These are phyloP conservation scores for Neophaeococcomyces aloes DNA, from an alignment of 2,329 filamentous ascomycete genomes.

Conservation along the genomic window DNA sequence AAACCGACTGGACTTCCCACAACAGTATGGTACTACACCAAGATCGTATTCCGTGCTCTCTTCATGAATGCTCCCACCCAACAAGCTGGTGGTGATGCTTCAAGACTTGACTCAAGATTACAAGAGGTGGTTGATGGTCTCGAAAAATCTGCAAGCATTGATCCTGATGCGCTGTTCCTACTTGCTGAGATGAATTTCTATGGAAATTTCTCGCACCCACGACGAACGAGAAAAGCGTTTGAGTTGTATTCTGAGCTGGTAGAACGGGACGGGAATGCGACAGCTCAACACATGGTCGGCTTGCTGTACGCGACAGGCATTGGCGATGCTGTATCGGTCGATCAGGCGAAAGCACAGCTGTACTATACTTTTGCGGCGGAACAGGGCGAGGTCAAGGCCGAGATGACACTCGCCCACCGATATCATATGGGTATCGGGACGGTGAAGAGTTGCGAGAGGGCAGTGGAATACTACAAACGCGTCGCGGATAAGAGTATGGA, in stretches of 20 bases:
- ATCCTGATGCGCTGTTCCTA: slow-evolving; percentile 73
- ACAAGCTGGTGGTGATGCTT: slow-evolving; percentile 28
- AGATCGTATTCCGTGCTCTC: slow-evolving; percentile 51
- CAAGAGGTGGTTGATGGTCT: slow-evolving; percentile 49
- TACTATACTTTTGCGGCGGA: slow-evolving; percentile 92
- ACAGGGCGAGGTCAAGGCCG: slow-evolving; percentile 68
- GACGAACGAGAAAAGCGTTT: slow-evolving; percentile 70
- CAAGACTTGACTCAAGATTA: slow-evolving; percentile 42
- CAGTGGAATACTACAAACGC: slow-evolving; percentile 78
- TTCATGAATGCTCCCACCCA: slow-evolving; percentile 53
- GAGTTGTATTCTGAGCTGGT: slow-evolving; percentile 71
- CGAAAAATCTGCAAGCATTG: slow-evolving; percentile 45
- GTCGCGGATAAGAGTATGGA: slow-evolving; percentile 87
- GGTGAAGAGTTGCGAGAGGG: slow-evolving; percentile 72
- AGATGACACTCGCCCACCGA: slow-evolving; percentile 88
- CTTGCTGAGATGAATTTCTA: slow-evolving; percentile 95
- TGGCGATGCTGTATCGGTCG: slow-evolving; percentile 64
- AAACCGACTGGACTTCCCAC: slow-evolving; percentile 50
- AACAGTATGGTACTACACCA: slow-evolving; percentile 49
- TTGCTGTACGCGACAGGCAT: slow-evolving; percentile 93
- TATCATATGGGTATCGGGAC: slow-evolving; percentile 78
- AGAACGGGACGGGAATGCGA: slow-evolving; percentile 67
- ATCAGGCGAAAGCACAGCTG: slow-evolving; percentile 83
- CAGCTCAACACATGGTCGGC: slow-evolving; percentile 89
- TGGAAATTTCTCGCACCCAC: slow-evolving; percentile 81